These are phyloP conservation scores for Carnegiea gigantea DNA, from an alignment of 179 eudicot species.

Conservation along the genomic window DNA sequence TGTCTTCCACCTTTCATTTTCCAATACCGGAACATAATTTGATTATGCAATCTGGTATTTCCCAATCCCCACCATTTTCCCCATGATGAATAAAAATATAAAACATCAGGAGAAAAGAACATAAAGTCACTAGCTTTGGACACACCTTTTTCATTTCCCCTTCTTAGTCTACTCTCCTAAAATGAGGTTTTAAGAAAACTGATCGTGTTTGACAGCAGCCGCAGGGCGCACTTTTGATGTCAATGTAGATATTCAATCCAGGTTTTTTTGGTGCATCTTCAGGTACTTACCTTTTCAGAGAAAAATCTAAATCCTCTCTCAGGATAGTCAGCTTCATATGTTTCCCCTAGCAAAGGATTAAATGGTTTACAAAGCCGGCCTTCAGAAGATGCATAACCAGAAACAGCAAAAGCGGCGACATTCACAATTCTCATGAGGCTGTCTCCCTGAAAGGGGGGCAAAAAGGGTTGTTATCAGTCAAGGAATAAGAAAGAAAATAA, in stretches of 20 bases:
- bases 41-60: not conserved
- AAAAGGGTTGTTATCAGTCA: not conserved
- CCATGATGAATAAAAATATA: not conserved
- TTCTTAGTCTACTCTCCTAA: no score
- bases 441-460: slow-evolving; percentile 57
- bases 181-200: no score
- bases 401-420: slow-evolving; percentile 91
- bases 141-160: no score
- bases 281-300: slow-evolving; percentile 62
- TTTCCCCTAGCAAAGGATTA: slow-evolving; percentile 87
- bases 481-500: not conserved
- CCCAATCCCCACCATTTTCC: not conserved
- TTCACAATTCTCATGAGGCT: slow-evolving; percentile 64
- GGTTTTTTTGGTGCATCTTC: not conserved
- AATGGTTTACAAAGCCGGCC: slow-evolving; percentile 88
- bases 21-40: not conserved
- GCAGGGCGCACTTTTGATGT: no score
- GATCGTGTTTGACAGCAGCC: not conserved
- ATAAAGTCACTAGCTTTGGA: not conserved
- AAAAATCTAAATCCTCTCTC: slow-evolving; percentile 79
- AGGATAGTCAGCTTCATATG: slow-evolving; percentile 88
- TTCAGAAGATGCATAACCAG: slow-evolving; percentile 90
- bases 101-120: not conserved
- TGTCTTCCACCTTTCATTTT: not conserved
- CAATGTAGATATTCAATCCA: not conserved